phyloP scores from a whole-genome alignment of 2,329 filamentous ascomycete genomes.

The Ophiocordyceps unilateralis region DNA sequence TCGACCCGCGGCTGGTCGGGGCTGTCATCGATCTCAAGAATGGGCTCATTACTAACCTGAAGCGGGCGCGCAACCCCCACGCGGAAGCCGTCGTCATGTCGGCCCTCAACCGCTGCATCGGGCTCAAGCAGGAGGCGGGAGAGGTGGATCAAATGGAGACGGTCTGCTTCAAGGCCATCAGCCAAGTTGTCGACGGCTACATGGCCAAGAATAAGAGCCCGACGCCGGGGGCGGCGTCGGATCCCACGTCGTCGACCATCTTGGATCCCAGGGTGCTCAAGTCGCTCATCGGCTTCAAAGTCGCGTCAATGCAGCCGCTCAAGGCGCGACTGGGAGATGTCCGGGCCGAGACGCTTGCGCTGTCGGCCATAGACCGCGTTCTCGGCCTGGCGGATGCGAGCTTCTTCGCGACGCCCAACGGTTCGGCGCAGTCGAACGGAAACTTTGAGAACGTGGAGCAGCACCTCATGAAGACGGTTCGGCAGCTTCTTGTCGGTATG shows the following conservation, averaged over 20 bases:
- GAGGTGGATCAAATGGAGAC: slow-evolving; percentile 28
- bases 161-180: slow-evolving; percentile 26
- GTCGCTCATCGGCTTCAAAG: slow-evolving; percentile 27
- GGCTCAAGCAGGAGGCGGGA: slow-evolving; percentile 25
- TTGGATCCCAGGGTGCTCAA: slow-evolving; percentile 23
- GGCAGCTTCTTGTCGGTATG: slow-evolving; percentile 21
- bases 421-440: slow-evolving; percentile 11
- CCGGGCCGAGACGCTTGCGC: slow-evolving; percentile 26
- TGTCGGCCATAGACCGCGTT: slow-evolving; percentile 33
- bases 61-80: slow-evolving; percentile 22
- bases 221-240: slow-evolving; percentile 12
- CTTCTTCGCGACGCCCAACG: slow-evolving; percentile 16
- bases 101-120: slow-evolving; percentile 32
- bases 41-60: slow-evolving; percentile 27
- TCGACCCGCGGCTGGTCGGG: slow-evolving; percentile 24
- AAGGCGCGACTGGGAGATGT: slow-evolving; percentile 20
- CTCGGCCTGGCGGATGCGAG: slow-evolving; percentile 28
- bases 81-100: slow-evolving; percentile 33
- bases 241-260: slow-evolving; percentile 8
- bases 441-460: slow-evolving; percentile 23
- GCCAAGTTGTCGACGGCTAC: slow-evolving; percentile 26
- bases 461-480: slow-evolving; percentile 22
- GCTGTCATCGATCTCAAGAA: slow-evolving; percentile 28
- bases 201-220: slow-evolving; percentile 20
- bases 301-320: slow-evolving; percentile 24